Evolutionary conservation across 73 alveolate genomes (phyloP).

Genomic region (Tetrahymena thermophila): DNA sequence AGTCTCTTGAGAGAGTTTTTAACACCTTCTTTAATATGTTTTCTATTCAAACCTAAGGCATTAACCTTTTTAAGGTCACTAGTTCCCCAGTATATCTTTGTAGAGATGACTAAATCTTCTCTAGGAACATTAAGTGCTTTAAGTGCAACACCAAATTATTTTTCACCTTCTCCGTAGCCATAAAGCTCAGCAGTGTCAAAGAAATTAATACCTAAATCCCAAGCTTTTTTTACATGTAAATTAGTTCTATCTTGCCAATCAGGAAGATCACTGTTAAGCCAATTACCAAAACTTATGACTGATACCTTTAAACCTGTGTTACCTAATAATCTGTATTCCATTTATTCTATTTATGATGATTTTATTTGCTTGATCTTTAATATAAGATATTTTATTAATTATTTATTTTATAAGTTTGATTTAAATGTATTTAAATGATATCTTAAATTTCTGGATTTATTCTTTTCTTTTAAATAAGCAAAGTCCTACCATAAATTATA

Average conservation of each 20-base stretch:
- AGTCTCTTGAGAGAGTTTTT: slow-evolving; percentile 74
- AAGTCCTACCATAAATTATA: not conserved
- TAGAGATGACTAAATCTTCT: slow-evolving; percentile 73
- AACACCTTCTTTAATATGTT: slow-evolving; percentile 83
- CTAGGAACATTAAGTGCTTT: slow-evolving; percentile 38
- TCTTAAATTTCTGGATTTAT: not conserved
- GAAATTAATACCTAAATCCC: slow-evolving; percentile 88
- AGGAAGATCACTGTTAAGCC: slow-evolving; percentile 48
- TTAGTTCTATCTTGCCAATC: slow-evolving; percentile 20
- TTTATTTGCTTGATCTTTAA: no score
- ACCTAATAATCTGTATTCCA: slow-evolving; percentile 87
- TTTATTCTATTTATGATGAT: slow-evolving; percentile 4
- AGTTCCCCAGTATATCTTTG: slow-evolving; percentile 78
- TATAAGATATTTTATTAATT: not conserved
- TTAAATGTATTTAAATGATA: no score
- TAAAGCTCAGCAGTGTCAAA: slow-evolving; percentile 89
- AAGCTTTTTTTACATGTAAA: slow-evolving; percentile 52
- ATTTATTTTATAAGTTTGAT: no score
- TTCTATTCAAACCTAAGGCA: slow-evolving; percentile 55
- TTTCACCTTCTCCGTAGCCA: slow-evolving; percentile 65
- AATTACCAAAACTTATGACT: slow-evolving; percentile 74
- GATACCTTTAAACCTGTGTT: slow-evolving; percentile 85
- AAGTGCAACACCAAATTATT: slow-evolving; percentile 46
- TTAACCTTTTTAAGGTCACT: slow-evolving; percentile 63
- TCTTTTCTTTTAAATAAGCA: not conserved